Conservation (phyloP, 139 green algal species). For the Zygnema cylindricum region DNA sequence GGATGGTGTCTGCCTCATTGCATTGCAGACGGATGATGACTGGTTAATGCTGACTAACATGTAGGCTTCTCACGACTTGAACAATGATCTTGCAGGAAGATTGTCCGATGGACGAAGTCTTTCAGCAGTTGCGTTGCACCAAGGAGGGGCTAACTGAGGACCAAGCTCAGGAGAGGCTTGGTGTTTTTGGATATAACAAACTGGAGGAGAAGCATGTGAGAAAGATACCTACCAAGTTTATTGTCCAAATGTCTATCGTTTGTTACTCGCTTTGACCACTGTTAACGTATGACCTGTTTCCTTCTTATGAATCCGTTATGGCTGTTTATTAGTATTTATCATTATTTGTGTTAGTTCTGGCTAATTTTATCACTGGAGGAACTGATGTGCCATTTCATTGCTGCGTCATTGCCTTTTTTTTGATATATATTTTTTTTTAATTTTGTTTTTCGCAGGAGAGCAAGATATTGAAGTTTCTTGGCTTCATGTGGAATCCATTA, state of each 20-base stretch:
- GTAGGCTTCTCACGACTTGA: no score
- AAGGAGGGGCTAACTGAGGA: constrained; percentile 32
- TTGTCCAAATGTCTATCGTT: background rate
- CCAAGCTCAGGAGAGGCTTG: constrained; percentile 34
- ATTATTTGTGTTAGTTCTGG: no score
- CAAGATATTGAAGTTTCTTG: constrained; percentile 69
- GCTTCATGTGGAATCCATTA: constrained; percentile 74
- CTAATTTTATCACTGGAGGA: no score
- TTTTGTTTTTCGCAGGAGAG: constrained; percentile 61
- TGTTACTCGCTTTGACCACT: background rate
- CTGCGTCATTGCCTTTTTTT: no score
- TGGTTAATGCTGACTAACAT: no score
- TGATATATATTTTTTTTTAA: no score
- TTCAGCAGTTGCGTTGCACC: constrained; percentile 23
- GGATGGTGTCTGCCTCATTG: no score
- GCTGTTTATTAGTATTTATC: no score
- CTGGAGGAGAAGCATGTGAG: constrained; percentile 55
- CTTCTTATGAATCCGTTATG: background rate
- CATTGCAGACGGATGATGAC: no score
- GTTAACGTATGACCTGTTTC: background rate
- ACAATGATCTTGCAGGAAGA: constrained; percentile 53
- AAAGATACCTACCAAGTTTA: background rate
- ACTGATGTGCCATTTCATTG: no score
- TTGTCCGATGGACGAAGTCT: constrained; percentile 56
- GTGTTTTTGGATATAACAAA: constrained; percentile 54